Percentiles rank a stretch among this genome's conserved stretches.
Conservation (phyloP, 768 basidiomycete genomes). For the Naganishia friedmannii region DNA sequence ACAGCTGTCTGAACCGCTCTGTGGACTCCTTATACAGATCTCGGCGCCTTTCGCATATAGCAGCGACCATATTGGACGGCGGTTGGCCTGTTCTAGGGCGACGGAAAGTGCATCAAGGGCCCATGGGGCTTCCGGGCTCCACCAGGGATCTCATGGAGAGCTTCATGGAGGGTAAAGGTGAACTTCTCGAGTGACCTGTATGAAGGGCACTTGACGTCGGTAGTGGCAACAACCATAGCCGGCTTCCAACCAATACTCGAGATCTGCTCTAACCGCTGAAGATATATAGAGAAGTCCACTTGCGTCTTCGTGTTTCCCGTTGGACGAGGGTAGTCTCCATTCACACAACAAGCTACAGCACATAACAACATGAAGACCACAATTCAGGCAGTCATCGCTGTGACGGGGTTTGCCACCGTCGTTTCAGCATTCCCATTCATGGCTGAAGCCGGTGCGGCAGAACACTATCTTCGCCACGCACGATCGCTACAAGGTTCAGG, state of each 20-base stretch:
- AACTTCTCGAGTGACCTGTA: no score
- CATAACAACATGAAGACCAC: constrained; percentile 3
- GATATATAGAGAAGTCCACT: no score
- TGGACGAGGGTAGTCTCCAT: no score
- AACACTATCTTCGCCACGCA: constrained; percentile 17
- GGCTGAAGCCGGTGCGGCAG: constrained; percentile 11
- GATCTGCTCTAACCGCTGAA: background rate
- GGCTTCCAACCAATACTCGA: background rate
- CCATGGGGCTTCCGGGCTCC: background rate
- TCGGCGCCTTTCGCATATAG: background rate
- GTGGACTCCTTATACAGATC: background rate
- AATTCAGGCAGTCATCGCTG: background rate
- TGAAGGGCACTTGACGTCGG: background rate
- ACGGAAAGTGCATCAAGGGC: background rate
- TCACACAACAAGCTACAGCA: no score
- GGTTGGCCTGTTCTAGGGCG: background rate
- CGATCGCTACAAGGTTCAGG: background rate
- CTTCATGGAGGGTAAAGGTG: no score
- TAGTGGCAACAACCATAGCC: background rate
- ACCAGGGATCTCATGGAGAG: background rate
- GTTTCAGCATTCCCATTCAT: constrained; percentile 19
- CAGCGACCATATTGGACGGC: background rate
- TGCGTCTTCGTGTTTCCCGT: background rate
- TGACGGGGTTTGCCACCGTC: background rate
- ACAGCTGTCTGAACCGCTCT: no score